Evolutionary conservation across 495 filamentous ascomycete species (phyloP).

Genomic region (Astrothelium macrocarpum): DNA sequence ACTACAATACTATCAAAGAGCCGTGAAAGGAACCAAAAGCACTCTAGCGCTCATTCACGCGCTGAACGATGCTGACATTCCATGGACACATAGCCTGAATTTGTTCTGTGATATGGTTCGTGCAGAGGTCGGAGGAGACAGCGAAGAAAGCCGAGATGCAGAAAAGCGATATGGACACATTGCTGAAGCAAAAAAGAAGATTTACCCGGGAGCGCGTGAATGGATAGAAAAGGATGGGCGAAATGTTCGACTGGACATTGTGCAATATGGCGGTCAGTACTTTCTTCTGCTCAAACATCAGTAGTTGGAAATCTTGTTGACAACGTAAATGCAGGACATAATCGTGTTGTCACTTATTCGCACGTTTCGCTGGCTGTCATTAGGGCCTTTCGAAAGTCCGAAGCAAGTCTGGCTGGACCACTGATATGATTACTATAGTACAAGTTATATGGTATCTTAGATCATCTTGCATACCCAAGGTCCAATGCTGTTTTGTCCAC

Average conservation of each 20-base stretch:
- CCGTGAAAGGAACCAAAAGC: slow-evolving; percentile 24
- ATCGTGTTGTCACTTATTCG: slow-evolving; percentile 43
- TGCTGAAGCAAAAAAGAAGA: slow-evolving; percentile 27
- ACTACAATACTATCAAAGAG: slow-evolving; percentile 27
- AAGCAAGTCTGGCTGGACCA: neutral
- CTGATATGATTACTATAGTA: neutral
- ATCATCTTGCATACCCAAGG: neutral
- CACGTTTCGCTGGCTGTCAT: slow-evolving; percentile 53
- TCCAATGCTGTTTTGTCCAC: no score
- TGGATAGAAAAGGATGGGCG: slow-evolving; percentile 20
- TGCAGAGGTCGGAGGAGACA: neutral
- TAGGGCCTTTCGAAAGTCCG: slow-evolving; percentile 42
- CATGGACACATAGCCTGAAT: slow-evolving; percentile 24
- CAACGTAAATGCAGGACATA: slow-evolving; percentile 41
- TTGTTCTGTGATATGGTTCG: slow-evolving; percentile 20
- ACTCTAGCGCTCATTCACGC: slow-evolving; percentile 28
- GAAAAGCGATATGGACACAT: slow-evolving; percentile 32
- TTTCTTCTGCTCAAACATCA: neutral
- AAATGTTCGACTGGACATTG: slow-evolving; percentile 44
- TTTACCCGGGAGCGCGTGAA: slow-evolving; percentile 34
- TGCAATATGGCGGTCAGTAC: slow-evolving; percentile 47
- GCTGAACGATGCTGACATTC: slow-evolving; percentile 28
- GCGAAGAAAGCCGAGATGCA: slow-evolving; percentile 24
- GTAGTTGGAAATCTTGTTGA: neutral
- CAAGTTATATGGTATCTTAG: neutral